Base-by-base conservation (phyloP, 2,329 filamentous ascomycete genomes). In the Gremmenia infestans region DNA sequence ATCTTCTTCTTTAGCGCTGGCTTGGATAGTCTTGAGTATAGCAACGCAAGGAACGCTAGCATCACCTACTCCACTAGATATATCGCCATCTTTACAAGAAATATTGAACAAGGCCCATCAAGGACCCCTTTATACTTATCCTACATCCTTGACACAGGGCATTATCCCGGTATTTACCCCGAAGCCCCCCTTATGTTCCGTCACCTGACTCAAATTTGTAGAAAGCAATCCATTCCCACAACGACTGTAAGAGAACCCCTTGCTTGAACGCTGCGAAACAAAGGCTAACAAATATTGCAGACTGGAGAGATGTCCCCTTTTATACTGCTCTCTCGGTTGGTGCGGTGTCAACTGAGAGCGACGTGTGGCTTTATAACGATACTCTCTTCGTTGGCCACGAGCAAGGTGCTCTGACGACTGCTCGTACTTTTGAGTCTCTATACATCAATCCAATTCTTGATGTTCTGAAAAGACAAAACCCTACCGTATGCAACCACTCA, bases 61-160 rank as follows among this genome's bases (percentile, higher is more conserved):
- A 15, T 12, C n/a, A 42, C 52, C 43, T 2, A 35, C 43, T 40
- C 72, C 71, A 43, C 14, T 40, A 7, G 68, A 73, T 56, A 67
- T 78, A 23, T 75, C 76, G 12, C 70, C 73, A 15, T 72, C 74
- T 42, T 70, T 85, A 47, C 80, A 84, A 63, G 77, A 77, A 56
- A 79, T 85, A 51, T 67, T 85, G 51, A 72, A 74, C 53, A 78
- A 82, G 61, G 81, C 80, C 5, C 75, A 81, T 62, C 69, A 73
- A 22, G 76, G 74, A 48, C 70, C 75, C 9, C 72, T 78, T 19
- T 85, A 85, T 68, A 74, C 68, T 17, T 86, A 85, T 69, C 82
- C 82, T 0, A 86, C 82, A 0, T 79, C 82, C 63, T 72, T 86
- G 19, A 85, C 82, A 1, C 75, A 81, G 57, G 81, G 76, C 1